These are phyloP conservation scores for Sporothrix euskadiensis DNA, from an alignment of 2,329 filamentous ascomycete species.

Conservation along the genomic window DNA sequence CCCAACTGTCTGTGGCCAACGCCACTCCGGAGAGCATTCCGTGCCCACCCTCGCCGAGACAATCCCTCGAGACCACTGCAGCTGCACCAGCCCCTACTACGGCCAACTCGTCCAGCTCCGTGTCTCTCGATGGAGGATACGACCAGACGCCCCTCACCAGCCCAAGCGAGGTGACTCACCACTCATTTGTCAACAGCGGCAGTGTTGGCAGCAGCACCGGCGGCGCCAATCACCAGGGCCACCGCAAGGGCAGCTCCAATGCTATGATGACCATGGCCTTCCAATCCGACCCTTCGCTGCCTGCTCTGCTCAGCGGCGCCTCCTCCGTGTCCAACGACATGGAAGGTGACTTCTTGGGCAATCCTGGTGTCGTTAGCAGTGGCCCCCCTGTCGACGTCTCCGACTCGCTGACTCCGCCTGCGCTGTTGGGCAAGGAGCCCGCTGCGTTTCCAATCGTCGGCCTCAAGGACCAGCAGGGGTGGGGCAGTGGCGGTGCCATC, in stretches of 20 bases:
- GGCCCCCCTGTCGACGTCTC: conserved; percentile 51
- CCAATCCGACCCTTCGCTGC: conserved; percentile 64
- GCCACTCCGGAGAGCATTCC: conserved; percentile 35
- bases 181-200: conserved; percentile 20
- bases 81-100: conserved; percentile 43
- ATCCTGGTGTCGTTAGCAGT: conserved; percentile 46
- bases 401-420: conserved; percentile 58
- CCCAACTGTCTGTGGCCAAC: conserved; percentile 30
- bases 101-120: conserved; percentile 53
- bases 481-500: conserved; percentile 35
- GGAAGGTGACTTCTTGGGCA: conserved; percentile 60
- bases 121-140: conserved; percentile 49
- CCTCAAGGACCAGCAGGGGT: conserved; percentile 35
- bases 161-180: conserved; percentile 54
- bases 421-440: conserved; percentile 49
- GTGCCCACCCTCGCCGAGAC: conserved; percentile 47
- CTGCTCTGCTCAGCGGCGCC: conserved; percentile 62
- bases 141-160: conserved; percentile 54
- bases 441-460: conserved; percentile 51
- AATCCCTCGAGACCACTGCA: conserved; percentile 34
- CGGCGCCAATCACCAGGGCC: conserved; percentile 1
- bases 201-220: not conserved
- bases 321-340: conserved; percentile 65
- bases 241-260: conserved; percentile 45
- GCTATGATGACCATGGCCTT: conserved; percentile 53